Base-by-base conservation (phyloP, 2,329 filamentous ascomycete genomes). In the Sporothrix inflata region DNA sequence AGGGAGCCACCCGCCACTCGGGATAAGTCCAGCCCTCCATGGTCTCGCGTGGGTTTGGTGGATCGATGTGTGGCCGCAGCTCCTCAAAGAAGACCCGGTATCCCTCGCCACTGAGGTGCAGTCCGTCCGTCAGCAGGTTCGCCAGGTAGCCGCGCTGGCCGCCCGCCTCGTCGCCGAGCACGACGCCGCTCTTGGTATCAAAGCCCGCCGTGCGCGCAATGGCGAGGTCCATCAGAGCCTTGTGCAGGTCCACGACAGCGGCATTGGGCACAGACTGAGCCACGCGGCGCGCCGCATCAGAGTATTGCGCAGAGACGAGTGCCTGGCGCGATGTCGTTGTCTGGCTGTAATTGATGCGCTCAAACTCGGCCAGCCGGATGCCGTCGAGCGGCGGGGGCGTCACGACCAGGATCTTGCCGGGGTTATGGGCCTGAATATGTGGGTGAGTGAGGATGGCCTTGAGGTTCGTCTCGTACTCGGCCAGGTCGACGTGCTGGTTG, bases 341-440 rank as follows among this genome's bases (percentile, higher is more conserved):
- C 74, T 84, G 84, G 11, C 87, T 87, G 73, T 83, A 80, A 1
- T 77, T 81, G 21, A 83, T 78, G 45, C 69, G 61, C 78, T 88
- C 87, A 45, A 85, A 80, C 74, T 78, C 78, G 69, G 84, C 84
- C 49, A 88, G 82, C 73, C 90, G 87, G 79, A 93, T 90, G 81
- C 97, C 91, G 77, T 97, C 92, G 68, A 97, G 81, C 0, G 94
- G 94, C 1, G 94, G 93, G 34, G 95, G 94, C 0, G 93, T 92
- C 67, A 98, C 87, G 65, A 98, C 86, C 6, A 98, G 83, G 60
- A 98, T 85, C 71, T 94, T 90, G 69, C 88, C 89, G 34, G 92
- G 90, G 47, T 87, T 85, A 78, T 98, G 94, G 6, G 88, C 90
- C 72, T 82, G 81, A 73, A 97, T 86, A 72, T 84, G 83, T 8